A percentile compares a stretch with the other conserved stretches of the same genome.
These are phyloP conservation scores for Colletotrichum tamarilloi DNA, from an alignment of 2,329 filamentous ascomycete genomes.

Conservation along the genomic window DNA sequence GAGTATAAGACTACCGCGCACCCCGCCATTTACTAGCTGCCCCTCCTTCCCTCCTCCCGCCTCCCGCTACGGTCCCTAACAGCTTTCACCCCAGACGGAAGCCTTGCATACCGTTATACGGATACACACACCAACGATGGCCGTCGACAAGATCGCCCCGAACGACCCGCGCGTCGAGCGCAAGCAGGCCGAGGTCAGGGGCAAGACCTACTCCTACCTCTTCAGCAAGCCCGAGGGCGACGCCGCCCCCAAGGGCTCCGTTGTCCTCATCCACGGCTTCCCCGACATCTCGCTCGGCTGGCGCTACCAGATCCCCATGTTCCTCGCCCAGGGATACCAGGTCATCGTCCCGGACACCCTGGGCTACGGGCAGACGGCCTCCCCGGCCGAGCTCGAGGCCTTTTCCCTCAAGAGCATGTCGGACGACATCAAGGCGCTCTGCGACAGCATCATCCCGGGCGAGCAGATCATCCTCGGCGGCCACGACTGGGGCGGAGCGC, in stretches of 20 bases:
- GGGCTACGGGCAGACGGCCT: constrained; percentile 83
- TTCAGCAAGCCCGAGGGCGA: constrained; percentile 59
- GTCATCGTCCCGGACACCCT: constrained; percentile 89
- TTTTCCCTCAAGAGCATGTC: constrained; percentile 74
- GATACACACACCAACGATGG: constrained; percentile 49
- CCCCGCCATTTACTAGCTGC: not conserved
- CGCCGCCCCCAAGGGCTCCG: constrained; percentile 55
- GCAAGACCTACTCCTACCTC: constrained; percentile 76
- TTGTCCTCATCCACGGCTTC: constrained; percentile 76
- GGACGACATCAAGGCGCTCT: constrained; percentile 80
- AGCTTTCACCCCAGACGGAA: not conserved
- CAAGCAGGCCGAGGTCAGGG: constrained; percentile 72
- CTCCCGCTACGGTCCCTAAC: not conserved
- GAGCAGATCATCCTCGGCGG: constrained; percentile 81
- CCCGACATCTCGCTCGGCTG: constrained; percentile 87
- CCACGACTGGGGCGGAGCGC: constrained; percentile 90
- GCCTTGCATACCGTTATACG: constrained; percentile 9
- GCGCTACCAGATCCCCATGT: constrained; percentile 86
- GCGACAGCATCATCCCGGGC: constrained; percentile 62
- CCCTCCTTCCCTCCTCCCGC: not conserved
- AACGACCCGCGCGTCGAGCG: constrained; percentile 75
- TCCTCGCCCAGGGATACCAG: constrained; percentile 77
- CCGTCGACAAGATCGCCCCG: constrained; percentile 71
- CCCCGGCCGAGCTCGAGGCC: constrained; percentile 68
- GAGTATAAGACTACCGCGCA: not conserved